phyloP scores from a whole-genome alignment of 257 asterid genomes.

The Penstemon newberryi region DNA sequence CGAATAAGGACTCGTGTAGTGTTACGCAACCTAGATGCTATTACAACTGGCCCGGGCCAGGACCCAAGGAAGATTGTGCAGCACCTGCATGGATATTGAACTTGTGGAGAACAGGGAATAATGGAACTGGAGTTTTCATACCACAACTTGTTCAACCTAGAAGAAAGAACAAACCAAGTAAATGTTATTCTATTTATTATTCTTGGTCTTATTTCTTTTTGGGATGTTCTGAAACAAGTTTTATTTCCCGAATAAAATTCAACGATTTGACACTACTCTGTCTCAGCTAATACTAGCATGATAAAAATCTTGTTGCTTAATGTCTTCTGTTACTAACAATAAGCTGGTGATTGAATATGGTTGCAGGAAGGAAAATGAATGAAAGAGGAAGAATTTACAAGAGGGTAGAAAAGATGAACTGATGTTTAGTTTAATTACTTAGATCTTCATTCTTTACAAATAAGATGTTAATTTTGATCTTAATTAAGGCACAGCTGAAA shows the following conservation, averaged over 20 bases:
- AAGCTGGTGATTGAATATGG: neutral
- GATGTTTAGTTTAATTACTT: neutral
- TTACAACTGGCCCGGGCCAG: slow-evolving; percentile 59
- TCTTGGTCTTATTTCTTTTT: no score
- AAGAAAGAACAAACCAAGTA: slow-evolving; percentile 54
- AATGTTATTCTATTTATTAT: slow-evolving; percentile 3
- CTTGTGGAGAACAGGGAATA: slow-evolving; percentile 59
- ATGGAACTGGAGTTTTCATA: slow-evolving; percentile 85
- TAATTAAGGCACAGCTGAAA: neutral
- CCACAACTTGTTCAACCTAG: slow-evolving; percentile 56
- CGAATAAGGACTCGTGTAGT: neutral
- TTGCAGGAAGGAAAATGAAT: slow-evolving; percentile 38
- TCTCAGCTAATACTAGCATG: no score
- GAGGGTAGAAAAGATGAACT: slow-evolving; percentile 24
- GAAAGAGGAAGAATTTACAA: slow-evolving; percentile 30
- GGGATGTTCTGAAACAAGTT: no score
- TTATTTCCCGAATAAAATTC: no score
- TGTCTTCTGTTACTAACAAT: neutral
- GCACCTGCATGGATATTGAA: slow-evolving; percentile 56
- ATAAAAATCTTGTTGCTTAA: no score
- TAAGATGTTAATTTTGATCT: no score
- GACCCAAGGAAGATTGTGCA: slow-evolving; percentile 30
- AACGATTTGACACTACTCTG: neutral
- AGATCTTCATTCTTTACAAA: no score
- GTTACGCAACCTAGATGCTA: slow-evolving; percentile 7